A percentile compares a stretch with the other conserved stretches of the same genome.
These are phyloP conservation scores for Cryptococcus jaspeensis DNA, from an alignment of 1,284 basidiomycete genomes.

Conservation along the genomic window DNA sequence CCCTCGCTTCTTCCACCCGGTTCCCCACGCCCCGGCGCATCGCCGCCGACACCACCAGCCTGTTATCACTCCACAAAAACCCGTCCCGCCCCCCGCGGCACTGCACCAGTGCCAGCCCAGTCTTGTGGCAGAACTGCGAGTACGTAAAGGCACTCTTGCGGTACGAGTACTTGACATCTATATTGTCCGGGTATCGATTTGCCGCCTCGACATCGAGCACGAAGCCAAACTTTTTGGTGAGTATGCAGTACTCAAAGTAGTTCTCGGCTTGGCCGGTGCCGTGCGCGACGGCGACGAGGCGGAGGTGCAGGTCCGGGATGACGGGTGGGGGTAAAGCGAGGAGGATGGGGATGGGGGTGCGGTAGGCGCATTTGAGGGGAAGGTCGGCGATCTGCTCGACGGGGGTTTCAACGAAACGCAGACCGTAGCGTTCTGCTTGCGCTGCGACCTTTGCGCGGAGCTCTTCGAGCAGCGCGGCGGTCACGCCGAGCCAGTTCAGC, in stretches of 20 bases:
- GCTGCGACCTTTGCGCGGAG: slow-evolving; percentile 79
- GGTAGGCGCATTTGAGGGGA: slow-evolving; percentile 76
- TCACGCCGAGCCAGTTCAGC: slow-evolving; percentile 95
- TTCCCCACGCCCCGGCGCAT: slow-evolving; percentile 21
- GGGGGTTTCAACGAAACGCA: slow-evolving; percentile 89
- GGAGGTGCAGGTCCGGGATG: slow-evolving; percentile 65
- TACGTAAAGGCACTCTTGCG: slow-evolving; percentile 68
- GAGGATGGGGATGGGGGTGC: slow-evolving; percentile 77
- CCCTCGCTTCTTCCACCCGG: slow-evolving; percentile 42
- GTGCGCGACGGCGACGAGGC: slow-evolving; percentile 59
- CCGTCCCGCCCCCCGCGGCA: slow-evolving; percentile 74
- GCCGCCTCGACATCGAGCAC: slow-evolving; percentile 82
- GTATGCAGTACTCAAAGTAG: slow-evolving; percentile 78
- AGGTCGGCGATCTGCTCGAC: slow-evolving; percentile 81
- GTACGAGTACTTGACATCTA: slow-evolving; percentile 88
- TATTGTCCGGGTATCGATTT: slow-evolving; percentile 68
- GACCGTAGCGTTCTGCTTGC: slow-evolving; percentile 82
- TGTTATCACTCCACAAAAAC: slow-evolving; percentile 83
- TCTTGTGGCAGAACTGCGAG: slow-evolving; percentile 84
- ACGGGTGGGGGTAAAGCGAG: slow-evolving; percentile 70
- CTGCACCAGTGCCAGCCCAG: slow-evolving; percentile 82
- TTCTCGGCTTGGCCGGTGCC: slow-evolving; percentile 58
- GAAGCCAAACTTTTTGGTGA: slow-evolving; percentile 70
- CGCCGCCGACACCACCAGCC: slow-evolving; percentile 56
- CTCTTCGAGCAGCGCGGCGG: slow-evolving; percentile 93